Evolutionary conservation across 2,329 filamentous ascomycete genomes (phyloP).

Genomic region (Bipolaris gigantea): DNA sequence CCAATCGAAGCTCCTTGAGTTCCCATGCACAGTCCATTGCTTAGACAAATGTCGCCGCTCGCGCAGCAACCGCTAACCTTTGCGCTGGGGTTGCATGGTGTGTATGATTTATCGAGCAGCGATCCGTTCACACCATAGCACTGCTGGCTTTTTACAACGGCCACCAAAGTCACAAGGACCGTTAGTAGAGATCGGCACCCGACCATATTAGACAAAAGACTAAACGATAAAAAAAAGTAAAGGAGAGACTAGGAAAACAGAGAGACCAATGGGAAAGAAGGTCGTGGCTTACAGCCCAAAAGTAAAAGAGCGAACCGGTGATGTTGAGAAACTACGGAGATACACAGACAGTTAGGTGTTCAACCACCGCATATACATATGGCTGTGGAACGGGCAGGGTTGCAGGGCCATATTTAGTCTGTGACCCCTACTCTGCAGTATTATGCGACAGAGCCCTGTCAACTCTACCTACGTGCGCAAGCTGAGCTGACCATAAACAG

Average conservation of each 20-base stretch:
- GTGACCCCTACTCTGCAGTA: slow-evolving; percentile 21
- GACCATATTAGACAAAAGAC: slow-evolving; percentile 24
- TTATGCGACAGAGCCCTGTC: slow-evolving; percentile 30
- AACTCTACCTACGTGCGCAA: slow-evolving; percentile 20
- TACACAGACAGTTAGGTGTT: slow-evolving; percentile 1
- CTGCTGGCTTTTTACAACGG: slow-evolving; percentile 23
- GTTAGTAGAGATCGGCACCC: slow-evolving; percentile 18
- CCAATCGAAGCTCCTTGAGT: slow-evolving; percentile 33
- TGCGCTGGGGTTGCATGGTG: slow-evolving; percentile 34
- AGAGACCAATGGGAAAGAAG: slow-evolving; percentile 4
- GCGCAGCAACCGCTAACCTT: slow-evolving; percentile 42
- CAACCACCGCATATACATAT: slow-evolving; percentile 18
- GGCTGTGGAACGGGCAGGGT: not conserved
- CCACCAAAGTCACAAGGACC: slow-evolving; percentile 15
- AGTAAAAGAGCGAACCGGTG: slow-evolving; percentile 2
- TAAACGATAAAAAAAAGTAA: slow-evolving; percentile 1
- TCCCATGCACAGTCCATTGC: slow-evolving; percentile 41
- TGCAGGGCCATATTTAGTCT: slow-evolving; percentile 20
- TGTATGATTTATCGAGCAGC: slow-evolving; percentile 32
- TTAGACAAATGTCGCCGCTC: slow-evolving; percentile 38
- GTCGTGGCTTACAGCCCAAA: slow-evolving; percentile 1
- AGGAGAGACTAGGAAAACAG: slow-evolving; percentile 4
- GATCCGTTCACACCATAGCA: slow-evolving; percentile 39
- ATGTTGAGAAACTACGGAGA: slow-evolving; percentile 3
- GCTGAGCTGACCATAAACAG: slow-evolving; percentile 10